phyloP scores from a whole-genome alignment of 768 basidiomycete species.

The Mycena kentingensis region DNA sequence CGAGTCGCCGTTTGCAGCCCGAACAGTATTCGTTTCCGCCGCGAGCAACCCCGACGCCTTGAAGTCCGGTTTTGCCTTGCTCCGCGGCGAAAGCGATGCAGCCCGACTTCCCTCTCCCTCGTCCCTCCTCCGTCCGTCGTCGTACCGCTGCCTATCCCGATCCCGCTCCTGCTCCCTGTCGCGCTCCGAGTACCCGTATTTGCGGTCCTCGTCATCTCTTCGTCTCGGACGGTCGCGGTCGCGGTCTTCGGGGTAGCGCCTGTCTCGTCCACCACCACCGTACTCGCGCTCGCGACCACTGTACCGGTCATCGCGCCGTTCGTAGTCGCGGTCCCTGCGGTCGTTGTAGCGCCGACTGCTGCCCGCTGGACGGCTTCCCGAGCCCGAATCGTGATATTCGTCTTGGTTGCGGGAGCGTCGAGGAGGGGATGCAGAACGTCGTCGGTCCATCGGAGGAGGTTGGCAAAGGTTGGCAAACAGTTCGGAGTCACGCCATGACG shows the following conservation, averaged over 20 bases:
- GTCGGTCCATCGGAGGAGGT: too few relatives aligned
- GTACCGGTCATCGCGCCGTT: too few relatives aligned
- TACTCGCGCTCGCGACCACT: too few relatives aligned
- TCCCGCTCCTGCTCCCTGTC: conserved; percentile 46
- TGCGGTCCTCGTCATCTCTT: conserved; percentile 20
- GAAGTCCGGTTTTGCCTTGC: conserved; percentile 89
- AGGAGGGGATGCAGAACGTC: too few relatives aligned
- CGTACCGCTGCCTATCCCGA: conserved; percentile 48
- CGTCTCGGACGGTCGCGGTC: conserved; percentile 6
- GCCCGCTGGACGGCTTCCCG: too few relatives aligned
- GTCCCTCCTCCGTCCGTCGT: conserved; percentile 28
- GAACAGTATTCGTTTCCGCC: conserved; percentile 93
- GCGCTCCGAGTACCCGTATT: conserved; percentile 35
- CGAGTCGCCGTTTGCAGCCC: conserved; percentile 69
- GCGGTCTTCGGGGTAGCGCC: not conserved
- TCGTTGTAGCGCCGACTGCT: too few relatives aligned
- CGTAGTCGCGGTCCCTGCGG: too few relatives aligned
- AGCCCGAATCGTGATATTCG: too few relatives aligned
- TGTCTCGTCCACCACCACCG: too few relatives aligned
- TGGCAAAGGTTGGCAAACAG: too few relatives aligned
- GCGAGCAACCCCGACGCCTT: conserved; percentile 86
- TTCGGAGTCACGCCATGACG: too few relatives aligned
- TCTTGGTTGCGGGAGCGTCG: too few relatives aligned
- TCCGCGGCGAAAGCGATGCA: conserved; percentile 56
- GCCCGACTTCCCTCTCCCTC: conserved; percentile 48